Conservation (phyloP, 495 filamentous ascomycete genomes). For the Thermochaetoides thermophila region DNA sequence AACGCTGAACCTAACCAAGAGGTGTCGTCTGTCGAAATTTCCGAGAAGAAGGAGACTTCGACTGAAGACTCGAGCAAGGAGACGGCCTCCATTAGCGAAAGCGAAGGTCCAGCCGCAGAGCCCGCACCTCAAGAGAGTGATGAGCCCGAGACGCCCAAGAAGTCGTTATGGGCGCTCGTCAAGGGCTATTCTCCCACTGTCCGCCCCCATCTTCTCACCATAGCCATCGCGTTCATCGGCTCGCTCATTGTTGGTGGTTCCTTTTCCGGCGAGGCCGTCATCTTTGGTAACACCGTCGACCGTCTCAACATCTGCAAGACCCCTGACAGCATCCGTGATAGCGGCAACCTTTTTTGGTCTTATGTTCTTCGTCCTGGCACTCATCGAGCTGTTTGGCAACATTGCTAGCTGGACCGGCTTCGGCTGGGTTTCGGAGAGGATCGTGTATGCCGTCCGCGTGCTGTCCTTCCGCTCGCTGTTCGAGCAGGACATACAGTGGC, state of each 20-base stretch:
- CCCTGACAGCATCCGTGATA: constrained; percentile 33
- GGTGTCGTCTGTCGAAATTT: not conserved
- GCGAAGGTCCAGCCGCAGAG: not conserved
- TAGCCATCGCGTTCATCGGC: constrained; percentile 9
- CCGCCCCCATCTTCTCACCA: constrained; percentile 7
- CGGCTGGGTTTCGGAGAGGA: constrained; percentile 57
- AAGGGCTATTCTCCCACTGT: constrained; percentile 7
- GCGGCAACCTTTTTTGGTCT: constrained; percentile 70
- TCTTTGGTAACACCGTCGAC: constrained; percentile 18
- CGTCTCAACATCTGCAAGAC: constrained; percentile 21
- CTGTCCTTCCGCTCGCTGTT: constrained; percentile 70
- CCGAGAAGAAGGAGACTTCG: not conserved
- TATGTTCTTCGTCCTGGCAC: constrained; percentile 83
- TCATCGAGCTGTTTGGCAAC: constrained; percentile 57
- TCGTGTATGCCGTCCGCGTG: constrained; percentile 65
- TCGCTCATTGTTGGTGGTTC: constrained; percentile 14
- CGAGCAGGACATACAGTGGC: constrained; percentile 79
- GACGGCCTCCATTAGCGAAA: not conserved
- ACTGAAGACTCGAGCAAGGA: too few species aligned
- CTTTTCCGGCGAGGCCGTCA: constrained; percentile 21
- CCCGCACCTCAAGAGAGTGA: constrained; percentile 13
- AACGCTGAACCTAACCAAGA: not conserved
- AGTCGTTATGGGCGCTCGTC: constrained; percentile 7
- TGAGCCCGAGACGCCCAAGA: constrained; percentile 20
- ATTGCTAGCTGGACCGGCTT: constrained; percentile 51